Conservation (phyloP, 371 early-diverging fungal species). For the Lichtheimia corymbifera region DNA sequence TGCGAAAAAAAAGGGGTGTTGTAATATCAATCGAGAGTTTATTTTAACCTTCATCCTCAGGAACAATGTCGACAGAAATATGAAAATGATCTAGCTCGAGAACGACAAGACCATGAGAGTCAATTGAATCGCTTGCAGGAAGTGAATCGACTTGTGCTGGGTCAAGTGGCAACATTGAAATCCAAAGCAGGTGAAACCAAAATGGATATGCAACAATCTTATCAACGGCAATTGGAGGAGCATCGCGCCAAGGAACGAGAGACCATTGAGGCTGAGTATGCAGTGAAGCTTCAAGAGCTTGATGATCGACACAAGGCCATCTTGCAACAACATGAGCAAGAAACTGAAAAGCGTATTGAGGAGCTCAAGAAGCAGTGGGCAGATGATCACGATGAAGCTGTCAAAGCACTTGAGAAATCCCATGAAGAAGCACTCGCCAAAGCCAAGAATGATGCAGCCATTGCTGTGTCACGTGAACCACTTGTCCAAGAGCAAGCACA, state of each 20-base stretch:
- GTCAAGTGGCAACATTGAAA: constrained; percentile 1
- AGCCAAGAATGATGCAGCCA: background rate
- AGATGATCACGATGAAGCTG: constrained; percentile 2
- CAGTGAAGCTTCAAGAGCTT: constrained; percentile 2
- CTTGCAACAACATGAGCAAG: constrained; percentile 13
- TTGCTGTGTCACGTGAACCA: background rate
- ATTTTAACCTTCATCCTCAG: background rate
- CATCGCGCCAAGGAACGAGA: constrained; percentile 8
- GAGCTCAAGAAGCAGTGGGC: background rate
- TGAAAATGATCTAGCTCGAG: constrained; percentile 1
- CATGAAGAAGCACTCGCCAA: background rate
- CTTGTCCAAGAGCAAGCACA: background rate
- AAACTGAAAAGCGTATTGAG: constrained; percentile 12
- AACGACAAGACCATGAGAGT: background rate
- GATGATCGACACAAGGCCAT: constrained; percentile 10
- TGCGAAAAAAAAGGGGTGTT: no score
- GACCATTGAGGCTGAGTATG: constrained; percentile 7
- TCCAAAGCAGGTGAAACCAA: constrained; percentile 12
- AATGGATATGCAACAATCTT: constrained; percentile 9
- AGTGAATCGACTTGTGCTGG: constrained; percentile 4
- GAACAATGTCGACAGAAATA: background rate
- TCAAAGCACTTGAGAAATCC: background rate
- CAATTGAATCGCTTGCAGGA: constrained; percentile 2
- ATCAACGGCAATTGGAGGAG: constrained; percentile 7
- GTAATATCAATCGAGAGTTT: no score